Conservation (phyloP, 331 rosid species). For the Acacia pycnantha region DNA sequence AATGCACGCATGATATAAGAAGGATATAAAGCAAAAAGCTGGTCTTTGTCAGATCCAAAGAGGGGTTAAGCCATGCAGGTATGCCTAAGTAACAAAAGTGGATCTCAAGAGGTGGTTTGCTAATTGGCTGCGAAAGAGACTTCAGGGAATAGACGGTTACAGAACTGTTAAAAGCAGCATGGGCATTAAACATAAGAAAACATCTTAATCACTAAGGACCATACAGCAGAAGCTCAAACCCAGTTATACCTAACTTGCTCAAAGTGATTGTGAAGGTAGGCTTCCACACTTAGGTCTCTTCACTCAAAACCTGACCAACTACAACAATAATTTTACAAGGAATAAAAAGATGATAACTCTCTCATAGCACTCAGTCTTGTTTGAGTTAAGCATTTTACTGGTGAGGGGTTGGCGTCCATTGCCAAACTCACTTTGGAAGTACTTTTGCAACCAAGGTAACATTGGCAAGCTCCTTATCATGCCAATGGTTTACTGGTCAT, state of each 20-base stretch:
- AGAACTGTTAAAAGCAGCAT: background rate
- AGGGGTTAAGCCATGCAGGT: background rate
- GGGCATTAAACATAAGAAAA: background rate
- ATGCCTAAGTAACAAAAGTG: background rate
- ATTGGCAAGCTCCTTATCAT: background rate
- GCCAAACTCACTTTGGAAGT: background rate
- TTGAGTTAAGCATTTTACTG: background rate
- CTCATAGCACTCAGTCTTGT: background rate
- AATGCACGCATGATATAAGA: background rate
- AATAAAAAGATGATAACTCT: too few species aligned
- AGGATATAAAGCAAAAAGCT: background rate
- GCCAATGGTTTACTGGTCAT: background rate
- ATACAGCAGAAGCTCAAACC: background rate
- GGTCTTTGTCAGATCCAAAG: background rate
- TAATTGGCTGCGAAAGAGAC: background rate
- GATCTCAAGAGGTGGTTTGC: background rate
- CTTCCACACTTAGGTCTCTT: background rate
- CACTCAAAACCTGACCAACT: background rate
- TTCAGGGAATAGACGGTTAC: background rate
- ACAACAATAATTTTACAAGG: too few species aligned
- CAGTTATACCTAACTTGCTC: background rate
- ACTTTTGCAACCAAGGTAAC: background rate
- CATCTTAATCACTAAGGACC: background rate
- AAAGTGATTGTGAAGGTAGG: background rate
- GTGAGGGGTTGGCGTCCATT: background rate